A percentile compares a stretch with the other conserved stretches of the same genome.
Conservation (phyloP, 2,329 filamentous ascomycete species). For the Phialophora macrospora region DNA sequence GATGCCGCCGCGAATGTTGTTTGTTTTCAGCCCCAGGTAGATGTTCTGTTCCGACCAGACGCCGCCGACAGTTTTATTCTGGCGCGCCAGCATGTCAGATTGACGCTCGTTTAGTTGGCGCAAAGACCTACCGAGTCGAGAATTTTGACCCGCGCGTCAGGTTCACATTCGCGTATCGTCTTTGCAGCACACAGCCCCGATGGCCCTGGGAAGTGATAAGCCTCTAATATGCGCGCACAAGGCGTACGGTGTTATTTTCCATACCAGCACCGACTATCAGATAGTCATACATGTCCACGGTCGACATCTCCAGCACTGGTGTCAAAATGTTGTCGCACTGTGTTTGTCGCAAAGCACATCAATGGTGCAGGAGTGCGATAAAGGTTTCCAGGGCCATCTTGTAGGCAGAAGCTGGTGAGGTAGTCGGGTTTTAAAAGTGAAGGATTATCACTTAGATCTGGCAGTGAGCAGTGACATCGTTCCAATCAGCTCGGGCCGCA, state of each 20-base stretch:
- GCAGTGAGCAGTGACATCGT: slow-evolving; percentile 4
- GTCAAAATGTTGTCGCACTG: background rate
- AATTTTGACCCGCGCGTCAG: slow-evolving; percentile 32
- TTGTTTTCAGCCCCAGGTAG: slow-evolving; percentile 70
- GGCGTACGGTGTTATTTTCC: background rate
- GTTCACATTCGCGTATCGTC: slow-evolving; percentile 37
- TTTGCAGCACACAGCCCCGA: slow-evolving; percentile 37
- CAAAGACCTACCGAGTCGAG: slow-evolving; percentile 31
- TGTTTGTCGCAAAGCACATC: background rate
- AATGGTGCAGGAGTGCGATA: background rate
- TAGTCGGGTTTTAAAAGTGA: slow-evolving; percentile 1
- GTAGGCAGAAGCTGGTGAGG: background rate
- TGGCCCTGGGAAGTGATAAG: slow-evolving; percentile 26
- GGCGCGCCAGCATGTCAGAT: background rate
- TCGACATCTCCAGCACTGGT: background rate
- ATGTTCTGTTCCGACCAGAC: slow-evolving; percentile 71
- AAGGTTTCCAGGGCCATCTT: slow-evolving; percentile 3
- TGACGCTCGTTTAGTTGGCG: background rate
- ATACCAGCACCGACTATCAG: slow-evolving; percentile 36
- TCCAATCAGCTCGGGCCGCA: slow-evolving; percentile 4
- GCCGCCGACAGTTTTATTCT: slow-evolving; percentile 57
- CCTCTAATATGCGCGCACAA: background rate
- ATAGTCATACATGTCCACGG: slow-evolving; percentile 30
- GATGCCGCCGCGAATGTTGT: slow-evolving; percentile 74
- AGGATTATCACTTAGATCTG: slow-evolving; percentile 2